Evolutionary conservation across 2,329 filamentous ascomycete genomes (phyloP).

Genomic region (Epichloe festucae): DNA sequence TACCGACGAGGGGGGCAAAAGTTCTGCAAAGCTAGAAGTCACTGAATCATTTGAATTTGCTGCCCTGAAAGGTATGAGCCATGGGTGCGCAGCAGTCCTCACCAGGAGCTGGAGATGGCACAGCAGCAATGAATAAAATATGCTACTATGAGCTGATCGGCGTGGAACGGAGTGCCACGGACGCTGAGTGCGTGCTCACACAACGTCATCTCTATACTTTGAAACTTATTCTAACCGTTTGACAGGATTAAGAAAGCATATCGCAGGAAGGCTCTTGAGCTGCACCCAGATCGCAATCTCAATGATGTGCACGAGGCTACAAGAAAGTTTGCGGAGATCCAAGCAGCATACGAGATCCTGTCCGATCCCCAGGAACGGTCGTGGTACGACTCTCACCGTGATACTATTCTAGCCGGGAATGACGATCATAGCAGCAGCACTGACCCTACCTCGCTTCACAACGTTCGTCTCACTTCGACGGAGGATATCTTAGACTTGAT

Average conservation of each 20-base stretch:
- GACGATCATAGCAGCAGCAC: slow-evolving; percentile 30
- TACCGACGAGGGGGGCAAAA: background rate
- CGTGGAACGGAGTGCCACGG: slow-evolving; percentile 57
- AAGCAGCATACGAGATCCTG: slow-evolving; percentile 88
- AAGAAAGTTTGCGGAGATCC: slow-evolving; percentile 76
- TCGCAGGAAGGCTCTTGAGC: slow-evolving; percentile 74
- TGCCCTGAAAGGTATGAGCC: background rate
- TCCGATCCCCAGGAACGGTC: slow-evolving; percentile 90
- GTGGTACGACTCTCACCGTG: slow-evolving; percentile 94
- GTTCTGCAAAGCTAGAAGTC: background rate
- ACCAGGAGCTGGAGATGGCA: slow-evolving; percentile 8
- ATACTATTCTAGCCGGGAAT: slow-evolving; percentile 63
- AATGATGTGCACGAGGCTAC: slow-evolving; percentile 77
- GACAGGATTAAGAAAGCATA: slow-evolving; percentile 84
- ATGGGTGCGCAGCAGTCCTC: slow-evolving; percentile 48
- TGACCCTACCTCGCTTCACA: slow-evolving; percentile 48
- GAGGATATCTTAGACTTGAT: slow-evolving; percentile 70
- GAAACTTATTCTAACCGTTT: background rate
- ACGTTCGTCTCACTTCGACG: slow-evolving; percentile 64
- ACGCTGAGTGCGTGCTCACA: slow-evolving; percentile 56
- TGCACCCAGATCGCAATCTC: slow-evolving; percentile 91
- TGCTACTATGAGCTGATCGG: slow-evolving; percentile 80
- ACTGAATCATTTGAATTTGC: background rate
- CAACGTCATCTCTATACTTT: too few relatives aligned
- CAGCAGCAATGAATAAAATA: slow-evolving; percentile 40